Evolutionary conservation across 805 yeast species (phyloP).

Genomic region (Torulaspora delbrueckii): DNA sequence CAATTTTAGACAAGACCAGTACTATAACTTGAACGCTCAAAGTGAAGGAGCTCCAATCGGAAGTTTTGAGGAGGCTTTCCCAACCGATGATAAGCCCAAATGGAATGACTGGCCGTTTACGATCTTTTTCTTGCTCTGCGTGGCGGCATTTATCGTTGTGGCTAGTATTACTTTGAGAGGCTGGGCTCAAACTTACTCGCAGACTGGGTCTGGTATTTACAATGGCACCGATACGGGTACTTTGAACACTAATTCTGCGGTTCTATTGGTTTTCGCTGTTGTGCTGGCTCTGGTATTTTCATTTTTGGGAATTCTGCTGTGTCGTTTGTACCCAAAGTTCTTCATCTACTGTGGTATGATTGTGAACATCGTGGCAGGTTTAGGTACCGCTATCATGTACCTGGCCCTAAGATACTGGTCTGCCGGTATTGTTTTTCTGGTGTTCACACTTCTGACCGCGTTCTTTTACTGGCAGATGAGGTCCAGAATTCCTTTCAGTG

Average conservation of each 20-base stretch:
- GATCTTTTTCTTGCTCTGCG: conserved; percentile 44
- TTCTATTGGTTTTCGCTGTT: conserved; percentile 62
- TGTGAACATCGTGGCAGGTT: conserved; percentile 58
- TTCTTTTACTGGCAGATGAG: conserved; percentile 72
- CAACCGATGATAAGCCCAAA: conserved; percentile 51
- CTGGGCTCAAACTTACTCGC: conserved; percentile 50
- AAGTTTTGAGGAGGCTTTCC: conserved; percentile 64
- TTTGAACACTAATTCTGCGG: conserved; percentile 67
- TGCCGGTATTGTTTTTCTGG: conserved; percentile 70
- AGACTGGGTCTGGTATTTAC: conserved; percentile 63
- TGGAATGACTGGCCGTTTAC: conserved; percentile 72
- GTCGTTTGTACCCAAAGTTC: conserved; percentile 57
- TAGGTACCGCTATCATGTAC: conserved; percentile 74
- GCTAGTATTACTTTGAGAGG: conserved; percentile 66
- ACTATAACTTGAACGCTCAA: conserved; percentile 31
- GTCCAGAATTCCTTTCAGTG: conserved; percentile 66
- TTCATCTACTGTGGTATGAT: conserved; percentile 69
- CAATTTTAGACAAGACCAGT: conserved; percentile 15
- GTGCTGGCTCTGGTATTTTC: conserved; percentile 59
- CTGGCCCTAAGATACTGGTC: conserved; percentile 65
- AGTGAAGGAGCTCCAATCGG: conserved; percentile 39
- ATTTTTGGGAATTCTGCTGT: conserved; percentile 49
- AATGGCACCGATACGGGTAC: conserved; percentile 49
- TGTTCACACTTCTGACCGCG: conserved; percentile 60
- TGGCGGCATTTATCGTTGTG: conserved; percentile 64